These are phyloP conservation scores for Tolypocladium tundrense DNA, from an alignment of 2,329 filamentous ascomycete genomes.

Conservation along the genomic window DNA sequence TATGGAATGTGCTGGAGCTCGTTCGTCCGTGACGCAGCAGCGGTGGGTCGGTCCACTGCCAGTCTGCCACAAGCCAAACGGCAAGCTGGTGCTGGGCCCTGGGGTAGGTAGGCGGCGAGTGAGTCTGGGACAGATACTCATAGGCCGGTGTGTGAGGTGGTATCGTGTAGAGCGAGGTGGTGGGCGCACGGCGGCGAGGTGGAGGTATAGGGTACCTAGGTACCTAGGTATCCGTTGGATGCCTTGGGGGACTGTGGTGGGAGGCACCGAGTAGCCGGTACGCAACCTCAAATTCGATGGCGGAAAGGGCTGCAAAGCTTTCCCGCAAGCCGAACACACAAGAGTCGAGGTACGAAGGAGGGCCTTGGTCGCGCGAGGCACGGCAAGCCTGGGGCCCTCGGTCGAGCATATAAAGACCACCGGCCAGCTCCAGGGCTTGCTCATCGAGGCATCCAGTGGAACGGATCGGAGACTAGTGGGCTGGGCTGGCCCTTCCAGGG, in stretches of 20 bases:
- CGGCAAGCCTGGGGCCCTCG: not conserved
- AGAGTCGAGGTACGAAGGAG: not conserved
- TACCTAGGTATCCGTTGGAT: not conserved
- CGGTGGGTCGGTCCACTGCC: not conserved
- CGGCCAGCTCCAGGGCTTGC: not conserved
- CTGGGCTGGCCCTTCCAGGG: not conserved
- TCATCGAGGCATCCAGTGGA: not conserved
- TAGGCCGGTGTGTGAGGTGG: not conserved
- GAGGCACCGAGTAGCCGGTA: not conserved
- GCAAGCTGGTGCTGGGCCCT: not conserved
- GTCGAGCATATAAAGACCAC: not conserved
- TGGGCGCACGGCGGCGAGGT: not conserved
- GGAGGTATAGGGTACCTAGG: not conserved
- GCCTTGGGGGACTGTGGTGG: not conserved
- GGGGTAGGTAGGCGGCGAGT: not conserved
- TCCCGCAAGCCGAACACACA: not conserved
- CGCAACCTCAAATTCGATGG: not conserved
- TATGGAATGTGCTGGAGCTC: not conserved
- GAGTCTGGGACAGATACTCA: not conserved
- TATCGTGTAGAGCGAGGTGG: not conserved
- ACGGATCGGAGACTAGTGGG: conserved; percentile 1
- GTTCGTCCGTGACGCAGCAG: not conserved
- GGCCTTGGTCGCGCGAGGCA: not conserved
- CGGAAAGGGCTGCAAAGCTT: not conserved
- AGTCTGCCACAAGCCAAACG: too few relatives aligned